phyloP scores from a whole-genome alignment of 768 basidiomycete genomes.

The Phallus indusiatus region DNA sequence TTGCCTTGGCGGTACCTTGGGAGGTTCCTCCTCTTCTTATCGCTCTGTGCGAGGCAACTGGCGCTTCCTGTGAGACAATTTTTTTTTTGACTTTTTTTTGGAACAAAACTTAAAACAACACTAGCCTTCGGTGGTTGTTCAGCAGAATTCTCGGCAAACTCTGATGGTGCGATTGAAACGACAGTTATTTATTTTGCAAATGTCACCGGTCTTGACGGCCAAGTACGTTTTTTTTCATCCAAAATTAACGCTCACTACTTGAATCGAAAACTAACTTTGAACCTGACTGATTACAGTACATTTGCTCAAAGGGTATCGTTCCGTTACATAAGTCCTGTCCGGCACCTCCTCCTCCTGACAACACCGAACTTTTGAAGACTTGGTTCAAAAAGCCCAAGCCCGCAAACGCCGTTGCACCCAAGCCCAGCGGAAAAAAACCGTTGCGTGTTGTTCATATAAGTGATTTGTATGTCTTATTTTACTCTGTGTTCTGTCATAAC shows the following conservation, averaged over 20 bases:
- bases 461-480: neutral
- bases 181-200: neutral
- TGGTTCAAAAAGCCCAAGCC: neutral
- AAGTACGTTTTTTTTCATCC: neutral
- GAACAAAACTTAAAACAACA: neutral
- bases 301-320: neutral
- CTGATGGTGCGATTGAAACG: conserved; percentile 1
- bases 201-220: conserved; percentile 3
- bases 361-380: neutral
- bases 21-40: neutral
- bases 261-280: too few species aligned
- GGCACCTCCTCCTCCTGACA: neutral
- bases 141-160: neutral
- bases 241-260: neutral
- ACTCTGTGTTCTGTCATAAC: neutral
- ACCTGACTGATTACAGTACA: neutral
- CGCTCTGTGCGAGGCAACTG: neutral
- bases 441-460: neutral
- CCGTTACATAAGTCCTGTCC: neutral
- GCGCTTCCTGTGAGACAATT: neutral
- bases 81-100: neutral
- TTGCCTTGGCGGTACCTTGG: conserved; percentile 4
- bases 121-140: conserved; percentile 3
- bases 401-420: neutral
- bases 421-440: neutral